These are phyloP conservation scores for Panellus pusillus DNA, from an alignment of 768 basidiomycete genomes.

Conservation along the genomic window DNA sequence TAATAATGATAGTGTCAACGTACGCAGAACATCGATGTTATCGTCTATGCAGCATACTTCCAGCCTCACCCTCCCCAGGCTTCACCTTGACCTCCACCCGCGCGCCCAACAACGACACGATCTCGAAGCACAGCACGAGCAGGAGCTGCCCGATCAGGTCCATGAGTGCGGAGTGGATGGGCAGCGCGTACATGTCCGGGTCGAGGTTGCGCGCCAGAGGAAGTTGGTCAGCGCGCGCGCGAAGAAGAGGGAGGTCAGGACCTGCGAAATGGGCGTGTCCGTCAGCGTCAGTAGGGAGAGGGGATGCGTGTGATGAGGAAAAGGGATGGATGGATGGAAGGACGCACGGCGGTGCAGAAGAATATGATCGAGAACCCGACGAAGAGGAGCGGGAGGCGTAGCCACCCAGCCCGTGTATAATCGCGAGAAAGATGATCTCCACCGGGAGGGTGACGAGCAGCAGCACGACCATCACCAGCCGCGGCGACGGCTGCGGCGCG, in stretches of 20 bases:
- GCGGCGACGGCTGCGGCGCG: constrained; percentile 39
- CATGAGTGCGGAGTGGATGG: constrained; percentile 86
- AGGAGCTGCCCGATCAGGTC: constrained; percentile 82
- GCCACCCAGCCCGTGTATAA: constrained; percentile 73
- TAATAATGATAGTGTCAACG: not conserved
- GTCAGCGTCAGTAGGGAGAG: not conserved
- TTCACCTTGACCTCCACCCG: constrained; percentile 26
- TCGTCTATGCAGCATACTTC: too few species aligned
- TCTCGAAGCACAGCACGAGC: constrained; percentile 73
- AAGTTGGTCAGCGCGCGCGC: constrained; percentile 69
- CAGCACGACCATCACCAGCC: constrained; percentile 67
- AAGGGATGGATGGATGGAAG: not conserved
- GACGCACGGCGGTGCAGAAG: constrained; percentile 76
- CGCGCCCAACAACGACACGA: constrained; percentile 51
- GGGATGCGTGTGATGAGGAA: too few species aligned
- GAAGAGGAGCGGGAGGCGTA: constrained; percentile 68
- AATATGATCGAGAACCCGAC: constrained; percentile 64
- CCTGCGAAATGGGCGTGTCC: constrained; percentile 46
- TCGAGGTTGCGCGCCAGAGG: constrained; percentile 76
- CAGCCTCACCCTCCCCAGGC: too few species aligned
- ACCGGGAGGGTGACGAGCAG: constrained; percentile 78
- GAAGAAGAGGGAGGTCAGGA: constrained; percentile 63
- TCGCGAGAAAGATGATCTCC: constrained; percentile 68
- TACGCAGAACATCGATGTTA: too few species aligned
- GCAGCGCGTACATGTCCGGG: constrained; percentile 93